phyloP scores from a whole-genome alignment of 2,329 filamentous ascomycete species.

The Sordariomycetes sp. region DNA sequence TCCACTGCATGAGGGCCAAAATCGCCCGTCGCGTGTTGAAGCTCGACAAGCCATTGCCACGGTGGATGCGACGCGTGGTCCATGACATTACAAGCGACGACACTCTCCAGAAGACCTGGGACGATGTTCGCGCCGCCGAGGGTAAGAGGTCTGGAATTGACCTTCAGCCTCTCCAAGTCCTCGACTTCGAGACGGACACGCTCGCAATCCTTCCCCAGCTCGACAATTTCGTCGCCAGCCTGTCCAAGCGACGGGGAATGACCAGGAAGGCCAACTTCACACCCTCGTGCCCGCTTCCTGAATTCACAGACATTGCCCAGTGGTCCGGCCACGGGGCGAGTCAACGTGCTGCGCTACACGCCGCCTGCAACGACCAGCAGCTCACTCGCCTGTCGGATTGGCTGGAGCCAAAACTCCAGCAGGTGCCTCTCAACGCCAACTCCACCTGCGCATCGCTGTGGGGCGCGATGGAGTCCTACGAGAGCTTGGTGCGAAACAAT shows the following conservation, averaged over 20 bases:
- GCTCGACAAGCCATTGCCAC: constrained; percentile 12
- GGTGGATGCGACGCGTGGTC: not conserved
- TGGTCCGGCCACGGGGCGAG: not conserved
- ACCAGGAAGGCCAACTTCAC: not conserved
- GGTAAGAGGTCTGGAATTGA: not conserved
- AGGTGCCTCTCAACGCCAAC: not conserved
- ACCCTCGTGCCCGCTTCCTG: not conserved
- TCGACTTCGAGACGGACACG: constrained; percentile 12
- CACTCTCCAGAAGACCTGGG: constrained; percentile 1
- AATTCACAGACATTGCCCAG: not conserved
- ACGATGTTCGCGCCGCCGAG: not conserved
- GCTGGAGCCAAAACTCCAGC: not conserved
- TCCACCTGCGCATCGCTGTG: not conserved
- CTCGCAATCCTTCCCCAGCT: not conserved
- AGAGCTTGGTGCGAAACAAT: not conserved
- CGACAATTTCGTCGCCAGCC: not conserved
- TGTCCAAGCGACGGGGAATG: not conserved
- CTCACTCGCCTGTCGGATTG: too few relatives aligned
- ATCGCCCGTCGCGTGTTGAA: constrained; percentile 30
- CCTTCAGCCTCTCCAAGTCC: not conserved
- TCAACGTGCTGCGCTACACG: not conserved
- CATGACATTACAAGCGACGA: constrained; percentile 6
- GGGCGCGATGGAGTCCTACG: not conserved
- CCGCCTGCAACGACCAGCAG: too few relatives aligned
- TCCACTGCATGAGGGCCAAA: constrained; percentile 31